Evolutionary conservation across 2,329 filamentous ascomycete species (phyloP).

Genomic region (Cercospora nicotianae): DNA sequence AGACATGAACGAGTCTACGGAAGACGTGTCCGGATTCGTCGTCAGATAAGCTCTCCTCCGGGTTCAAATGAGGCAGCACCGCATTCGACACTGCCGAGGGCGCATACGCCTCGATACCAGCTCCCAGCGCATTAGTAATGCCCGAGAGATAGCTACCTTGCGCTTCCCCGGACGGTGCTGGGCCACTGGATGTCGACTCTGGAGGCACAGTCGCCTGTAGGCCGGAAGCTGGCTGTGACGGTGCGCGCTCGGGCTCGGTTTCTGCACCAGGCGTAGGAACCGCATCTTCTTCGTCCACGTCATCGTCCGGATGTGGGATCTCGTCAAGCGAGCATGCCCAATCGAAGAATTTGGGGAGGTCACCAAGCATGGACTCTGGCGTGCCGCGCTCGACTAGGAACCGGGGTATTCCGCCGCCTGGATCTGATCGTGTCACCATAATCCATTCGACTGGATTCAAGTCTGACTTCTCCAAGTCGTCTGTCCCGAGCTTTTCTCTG

Average conservation of each 20-base stretch:
- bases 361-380: conserved; percentile 73
- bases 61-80: conserved; percentile 31
- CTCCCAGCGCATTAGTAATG: conserved; percentile 34
- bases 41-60: conserved; percentile 18
- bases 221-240: not conserved
- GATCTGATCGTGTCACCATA: conserved; percentile 88
- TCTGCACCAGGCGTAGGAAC: not conserved
- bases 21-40: conserved; percentile 33
- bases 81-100: conserved; percentile 35
- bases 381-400: conserved; percentile 92
- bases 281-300: conserved; percentile 32
- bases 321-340: conserved; percentile 65
- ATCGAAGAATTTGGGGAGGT: conserved; percentile 77
- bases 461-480: conserved; percentile 49
- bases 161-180: conserved; percentile 9
- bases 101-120: conserved; percentile 39
- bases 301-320: conserved; percentile 39
- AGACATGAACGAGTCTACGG: conserved; percentile 43
- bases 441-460: conserved; percentile 79
- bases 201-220: not conserved
- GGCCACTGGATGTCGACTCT: not conserved
- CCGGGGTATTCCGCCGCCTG: conserved; percentile 80
- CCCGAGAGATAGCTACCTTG: conserved; percentile 35
- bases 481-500: conserved; percentile 35
- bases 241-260: not conserved